phyloP scores from a whole-genome alignment of 108 stramenopile genomes.

The Bacterosira constricta region DNA sequence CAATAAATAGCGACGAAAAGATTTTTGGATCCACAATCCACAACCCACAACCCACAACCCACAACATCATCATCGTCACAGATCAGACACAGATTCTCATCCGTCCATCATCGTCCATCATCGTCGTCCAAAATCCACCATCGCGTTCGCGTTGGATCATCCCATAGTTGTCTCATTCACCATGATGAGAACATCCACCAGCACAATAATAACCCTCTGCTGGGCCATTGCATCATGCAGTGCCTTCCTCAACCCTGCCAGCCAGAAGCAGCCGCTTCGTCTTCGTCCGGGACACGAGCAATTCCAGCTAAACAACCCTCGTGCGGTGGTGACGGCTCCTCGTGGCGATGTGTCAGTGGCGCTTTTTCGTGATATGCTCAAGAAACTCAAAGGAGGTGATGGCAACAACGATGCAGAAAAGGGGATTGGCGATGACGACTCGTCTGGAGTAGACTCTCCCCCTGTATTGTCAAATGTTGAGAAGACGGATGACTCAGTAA shows the following conservation, averaged over 20 bases:
- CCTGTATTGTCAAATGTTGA: background rate
- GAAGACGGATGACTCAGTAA: background rate
- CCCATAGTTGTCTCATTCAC: no score
- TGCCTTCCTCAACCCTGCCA: background rate
- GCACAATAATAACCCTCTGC: background rate
- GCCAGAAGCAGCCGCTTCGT: background rate
- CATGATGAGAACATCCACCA: background rate
- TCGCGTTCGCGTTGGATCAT: no score
- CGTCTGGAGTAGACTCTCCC: background rate
- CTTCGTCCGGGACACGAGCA: background rate
- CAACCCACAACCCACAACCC: no score
- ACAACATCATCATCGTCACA: no score
- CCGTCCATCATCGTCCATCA: no score
- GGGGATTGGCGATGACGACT: background rate
- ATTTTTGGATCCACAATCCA: no score
- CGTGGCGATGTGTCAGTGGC: conserved; percentile 18
- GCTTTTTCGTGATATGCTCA: conserved; percentile 35
- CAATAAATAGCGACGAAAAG: no score
- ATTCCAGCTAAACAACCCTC: no score
- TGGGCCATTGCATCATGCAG: background rate
- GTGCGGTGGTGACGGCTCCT: background rate
- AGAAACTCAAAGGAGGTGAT: conserved; percentile 14
- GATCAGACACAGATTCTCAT: no score
- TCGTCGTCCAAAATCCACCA: no score
- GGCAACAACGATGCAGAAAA: background rate